Evolutionary conservation across 768 basidiomycete species (phyloP).

Genomic region (Heimioporus sp.): DNA sequence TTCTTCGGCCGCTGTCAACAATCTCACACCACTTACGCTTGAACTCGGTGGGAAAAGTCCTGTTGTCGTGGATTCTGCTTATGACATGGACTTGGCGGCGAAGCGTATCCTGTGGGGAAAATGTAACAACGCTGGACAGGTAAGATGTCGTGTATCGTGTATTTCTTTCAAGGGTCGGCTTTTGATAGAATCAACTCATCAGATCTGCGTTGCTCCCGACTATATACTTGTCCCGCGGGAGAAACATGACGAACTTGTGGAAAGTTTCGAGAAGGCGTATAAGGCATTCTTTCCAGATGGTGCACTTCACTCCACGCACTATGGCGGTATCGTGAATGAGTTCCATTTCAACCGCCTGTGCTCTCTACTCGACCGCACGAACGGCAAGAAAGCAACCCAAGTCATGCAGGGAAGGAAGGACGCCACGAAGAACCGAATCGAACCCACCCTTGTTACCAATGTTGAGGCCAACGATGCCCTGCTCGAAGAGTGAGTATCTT

Average conservation of each 20-base stretch:
- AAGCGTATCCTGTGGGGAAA: constrained; percentile 70
- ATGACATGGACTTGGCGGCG: constrained; percentile 50
- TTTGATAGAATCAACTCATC: background rate
- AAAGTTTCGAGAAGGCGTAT: constrained; percentile 42
- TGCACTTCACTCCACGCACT: constrained; percentile 42
- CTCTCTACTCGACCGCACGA: constrained; percentile 49
- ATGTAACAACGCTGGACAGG: constrained; percentile 63
- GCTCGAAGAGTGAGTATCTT: constrained; percentile 49
- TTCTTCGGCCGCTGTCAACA: constrained; percentile 24
- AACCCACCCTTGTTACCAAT: constrained; percentile 58
- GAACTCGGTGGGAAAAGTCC: constrained; percentile 43
- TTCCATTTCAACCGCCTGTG: constrained; percentile 53
- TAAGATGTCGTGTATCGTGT: constrained; percentile 7
- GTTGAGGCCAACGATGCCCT: constrained; percentile 55
- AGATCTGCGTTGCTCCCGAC: constrained; percentile 45
- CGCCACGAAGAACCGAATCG: constrained; percentile 43
- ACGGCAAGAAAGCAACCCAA: constrained; percentile 56
- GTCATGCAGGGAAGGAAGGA: constrained; percentile 37
- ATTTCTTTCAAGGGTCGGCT: background rate
- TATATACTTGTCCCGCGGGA: constrained; percentile 42
- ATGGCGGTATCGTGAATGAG: constrained; percentile 52
- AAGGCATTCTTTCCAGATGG: constrained; percentile 53
- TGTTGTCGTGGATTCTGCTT: constrained; percentile 42
- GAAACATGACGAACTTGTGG: constrained; percentile 46
- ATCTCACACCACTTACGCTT: constrained; percentile 34